Percentiles rank a stretch among this genome's conserved stretches.
These are phyloP conservation scores for Usnea hakonensis DNA, from an alignment of 495 filamentous ascomycete genomes.

Conservation along the genomic window DNA sequence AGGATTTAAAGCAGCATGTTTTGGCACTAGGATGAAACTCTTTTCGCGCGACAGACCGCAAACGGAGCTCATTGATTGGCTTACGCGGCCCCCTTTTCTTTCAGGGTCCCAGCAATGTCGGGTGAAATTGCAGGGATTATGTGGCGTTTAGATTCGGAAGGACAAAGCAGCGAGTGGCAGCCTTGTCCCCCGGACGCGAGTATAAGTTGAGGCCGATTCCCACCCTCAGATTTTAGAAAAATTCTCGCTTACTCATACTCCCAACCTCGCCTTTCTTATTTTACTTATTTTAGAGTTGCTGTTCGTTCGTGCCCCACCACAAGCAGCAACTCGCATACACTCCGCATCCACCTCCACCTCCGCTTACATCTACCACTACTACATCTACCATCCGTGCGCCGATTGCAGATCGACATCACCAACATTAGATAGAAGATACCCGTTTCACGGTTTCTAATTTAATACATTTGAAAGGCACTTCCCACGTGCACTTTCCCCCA, in stretches of 20 bases:
- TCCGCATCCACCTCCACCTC: background rate
- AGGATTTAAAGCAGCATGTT: conserved; percentile 11
- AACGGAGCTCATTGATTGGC: background rate
- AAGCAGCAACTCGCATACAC: conserved; percentile 5
- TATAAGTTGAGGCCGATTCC: conserved; percentile 6
- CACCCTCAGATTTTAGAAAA: conserved; percentile 7
- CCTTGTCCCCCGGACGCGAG: conserved; percentile 1
- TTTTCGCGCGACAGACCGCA: conserved; percentile 12
- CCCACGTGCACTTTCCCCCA: conserved; percentile 20
- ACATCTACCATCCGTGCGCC: no score
- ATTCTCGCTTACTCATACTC: conserved; percentile 14
- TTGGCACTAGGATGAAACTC: conserved; percentile 2
- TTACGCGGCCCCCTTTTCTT: conserved; percentile 7
- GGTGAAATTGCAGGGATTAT: conserved; percentile 1
- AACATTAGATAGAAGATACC: conserved; percentile 20
- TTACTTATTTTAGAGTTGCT: conserved; percentile 7
- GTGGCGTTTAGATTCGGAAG: background rate
- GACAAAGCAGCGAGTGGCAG: conserved; percentile 11
- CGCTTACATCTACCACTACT: conserved; percentile 1
- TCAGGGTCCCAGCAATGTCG: background rate
- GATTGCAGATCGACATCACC: background rate
- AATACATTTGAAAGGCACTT: conserved; percentile 24
- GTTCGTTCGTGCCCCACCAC: conserved; percentile 11
- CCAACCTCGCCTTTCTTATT: no score
- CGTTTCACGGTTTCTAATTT: conserved; percentile 18